These are phyloP conservation scores for Moricandia moricandioides DNA, from an alignment of 345 rosid species.

Conservation along the genomic window DNA sequence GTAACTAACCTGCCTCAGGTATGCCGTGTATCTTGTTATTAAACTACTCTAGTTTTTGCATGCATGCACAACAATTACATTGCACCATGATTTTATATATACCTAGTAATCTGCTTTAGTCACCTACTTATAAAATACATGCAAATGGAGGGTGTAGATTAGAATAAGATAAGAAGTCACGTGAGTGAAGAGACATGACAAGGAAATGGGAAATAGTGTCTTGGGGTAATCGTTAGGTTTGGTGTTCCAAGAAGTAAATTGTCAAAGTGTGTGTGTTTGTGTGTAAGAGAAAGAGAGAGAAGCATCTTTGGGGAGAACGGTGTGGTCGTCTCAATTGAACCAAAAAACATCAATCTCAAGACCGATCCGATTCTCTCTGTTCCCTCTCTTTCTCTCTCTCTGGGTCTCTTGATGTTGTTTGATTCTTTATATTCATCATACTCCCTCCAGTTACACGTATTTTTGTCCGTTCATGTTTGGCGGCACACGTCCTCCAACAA, in stretches of 20 bases:
- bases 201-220: conserved; percentile 39
- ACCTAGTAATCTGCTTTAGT: not conserved
- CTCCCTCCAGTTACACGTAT: conserved; percentile 6
- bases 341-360: conserved; percentile 59
- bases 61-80: conserved; percentile 41
- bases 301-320: conserved; percentile 82
- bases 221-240: conserved; percentile 49
- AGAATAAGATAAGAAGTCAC: conserved; percentile 26
- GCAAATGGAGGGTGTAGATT: not conserved
- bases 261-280: not conserved
- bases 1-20: not conserved
- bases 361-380: conserved; percentile 69
- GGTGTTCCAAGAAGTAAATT: conserved; percentile 49
- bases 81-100: conserved; percentile 19
- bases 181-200: conserved; percentile 32
- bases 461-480: conserved; percentile 34
- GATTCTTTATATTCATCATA: conserved; percentile 4
- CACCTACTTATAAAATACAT: not conserved
- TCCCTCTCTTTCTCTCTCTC: conserved; percentile 39
- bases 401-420: conserved; percentile 31
- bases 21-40: not conserved
- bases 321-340: conserved; percentile 67
- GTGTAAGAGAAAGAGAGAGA: conserved; percentile 5
- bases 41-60: conserved; percentile 27
- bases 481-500: conserved; percentile 15